Evolutionary conservation across 2,329 filamentous ascomycete species (phyloP).

Genomic region (Chaetomiaceae sp.): DNA sequence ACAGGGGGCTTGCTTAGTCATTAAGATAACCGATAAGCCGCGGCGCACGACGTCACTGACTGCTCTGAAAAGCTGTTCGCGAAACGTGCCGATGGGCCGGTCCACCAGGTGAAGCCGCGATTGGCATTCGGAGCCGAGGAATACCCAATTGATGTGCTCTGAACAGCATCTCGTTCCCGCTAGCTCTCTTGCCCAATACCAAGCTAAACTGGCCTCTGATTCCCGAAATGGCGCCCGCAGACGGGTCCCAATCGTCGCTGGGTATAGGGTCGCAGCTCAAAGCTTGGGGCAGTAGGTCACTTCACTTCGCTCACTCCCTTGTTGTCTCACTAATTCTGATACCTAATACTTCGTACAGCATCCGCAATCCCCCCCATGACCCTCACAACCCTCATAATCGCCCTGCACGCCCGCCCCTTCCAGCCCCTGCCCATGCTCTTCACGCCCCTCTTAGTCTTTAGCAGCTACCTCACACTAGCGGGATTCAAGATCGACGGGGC

Average conservation of each 20-base stretch:
- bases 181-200: background rate
- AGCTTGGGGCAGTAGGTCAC: conserved; percentile 51
- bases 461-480: conserved; percentile 56
- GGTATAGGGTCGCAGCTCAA: conserved; percentile 36
- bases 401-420: conserved; percentile 53
- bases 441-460: conserved; percentile 51
- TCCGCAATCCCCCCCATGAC: conserved; percentile 51
- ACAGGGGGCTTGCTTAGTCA: conserved; percentile 5
- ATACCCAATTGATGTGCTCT: background rate
- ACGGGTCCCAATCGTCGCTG: conserved; percentile 24
- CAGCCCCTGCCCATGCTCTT: conserved; percentile 48
- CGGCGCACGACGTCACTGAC: conserved; percentile 9
- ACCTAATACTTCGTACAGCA: too few species aligned
- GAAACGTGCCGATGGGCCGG: too few species aligned
- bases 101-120: background rate
- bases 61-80: background rate
- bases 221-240: conserved; percentile 13
- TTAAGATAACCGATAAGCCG: background rate
- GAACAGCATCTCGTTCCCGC: background rate
- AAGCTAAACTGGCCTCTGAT: background rate
- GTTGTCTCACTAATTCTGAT: too few species aligned
- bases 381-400: conserved; percentile 52
- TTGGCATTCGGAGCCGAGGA: background rate
- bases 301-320: background rate
- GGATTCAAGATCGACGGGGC: conserved; percentile 55